Conservation (phyloP, 139 green algal genomes). For the Coccomyxa sp. region DNA sequence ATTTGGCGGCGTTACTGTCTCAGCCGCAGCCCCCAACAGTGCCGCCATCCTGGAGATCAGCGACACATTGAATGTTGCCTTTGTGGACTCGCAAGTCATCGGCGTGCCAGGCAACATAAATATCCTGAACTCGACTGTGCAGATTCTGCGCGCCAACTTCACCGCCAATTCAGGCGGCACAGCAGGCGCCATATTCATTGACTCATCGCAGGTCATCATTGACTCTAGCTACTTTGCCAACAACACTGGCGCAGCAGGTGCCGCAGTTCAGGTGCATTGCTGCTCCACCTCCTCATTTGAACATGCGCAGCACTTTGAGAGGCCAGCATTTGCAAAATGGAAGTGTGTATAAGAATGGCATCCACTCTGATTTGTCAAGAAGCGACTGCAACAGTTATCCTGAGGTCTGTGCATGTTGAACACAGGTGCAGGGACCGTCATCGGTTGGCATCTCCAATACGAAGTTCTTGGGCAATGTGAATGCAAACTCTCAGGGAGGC, state of each 20-base stretch:
- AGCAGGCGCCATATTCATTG: background rate
- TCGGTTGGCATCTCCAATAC: background rate
- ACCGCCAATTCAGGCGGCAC: background rate
- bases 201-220: background rate
- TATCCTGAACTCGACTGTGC: constrained; percentile 7
- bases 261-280: background rate
- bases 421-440: background rate
- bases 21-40: background rate
- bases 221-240: background rate
- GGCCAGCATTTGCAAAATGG: background rate
- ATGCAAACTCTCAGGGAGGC: constrained; percentile 6
- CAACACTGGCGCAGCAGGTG: constrained; percentile 10
- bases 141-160: constrained; percentile 1
- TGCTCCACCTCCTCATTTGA: too few species aligned
- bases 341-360: background rate
- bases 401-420: background rate
- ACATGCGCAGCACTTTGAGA: background rate
- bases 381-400: background rate
- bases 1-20: background rate
- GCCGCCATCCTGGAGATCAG: background rate
- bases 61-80: constrained; percentile 1
- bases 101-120: constrained; percentile 4
- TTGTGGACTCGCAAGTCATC: constrained; percentile 1
- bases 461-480: constrained; percentile 8
- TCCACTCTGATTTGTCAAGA: background rate